Evolutionary conservation across 345 rosid genomes (phyloP), one percentile per base, ranked within the genome.

Genomic region (Balakata baccata): DNA sequence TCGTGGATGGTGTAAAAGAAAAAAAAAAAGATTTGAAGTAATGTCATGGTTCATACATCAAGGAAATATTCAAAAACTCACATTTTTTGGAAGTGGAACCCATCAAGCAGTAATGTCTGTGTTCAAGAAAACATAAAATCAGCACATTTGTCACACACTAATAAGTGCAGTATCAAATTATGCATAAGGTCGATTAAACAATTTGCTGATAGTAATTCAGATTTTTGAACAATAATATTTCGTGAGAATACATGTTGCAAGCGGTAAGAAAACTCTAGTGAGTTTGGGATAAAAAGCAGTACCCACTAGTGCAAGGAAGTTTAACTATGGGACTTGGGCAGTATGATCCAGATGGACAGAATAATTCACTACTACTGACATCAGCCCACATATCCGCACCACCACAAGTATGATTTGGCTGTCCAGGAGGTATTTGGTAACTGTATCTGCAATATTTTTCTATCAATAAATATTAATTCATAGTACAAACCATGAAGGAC

Each of bases 311-410:
- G 87, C 98, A 93, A 84, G 91, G 64, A 72, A 82, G 61, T 68
- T 77, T 84, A 29, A 60, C 64, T 34, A 83, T 87, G 17, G 91
- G 85, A 39, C 86, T 84, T 49, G 97, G 98, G 76, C 97, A 93
- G 84, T 85, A 93, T 17, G 98, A 89, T 75, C 98, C 97, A 7
- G 95, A 87, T 3, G 89, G 80, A 66, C 98, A 95, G 87, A 95
- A 95, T 9, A 89, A 73, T 79, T 91, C 94, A 37, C 82, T 62
- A 74, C 77, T 80, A 66, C 23, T 76, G 64, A 91, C 81, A 81
- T 91, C 92, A 3, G 96, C 89, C 99, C 99, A 95, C 57, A 84
- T 76, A 78, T 95, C 86, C 68, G 99, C 98, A 71, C 96, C 91
- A 63, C 99, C 98, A 81, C 99, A 95, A 22, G 89, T 85, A 77